A percentile compares a stretch with the other conserved stretches of the same genome.
Conservation (phyloP, 2,329 filamentous ascomycete species). For the Cylindrodendrum hubeiense region DNA sequence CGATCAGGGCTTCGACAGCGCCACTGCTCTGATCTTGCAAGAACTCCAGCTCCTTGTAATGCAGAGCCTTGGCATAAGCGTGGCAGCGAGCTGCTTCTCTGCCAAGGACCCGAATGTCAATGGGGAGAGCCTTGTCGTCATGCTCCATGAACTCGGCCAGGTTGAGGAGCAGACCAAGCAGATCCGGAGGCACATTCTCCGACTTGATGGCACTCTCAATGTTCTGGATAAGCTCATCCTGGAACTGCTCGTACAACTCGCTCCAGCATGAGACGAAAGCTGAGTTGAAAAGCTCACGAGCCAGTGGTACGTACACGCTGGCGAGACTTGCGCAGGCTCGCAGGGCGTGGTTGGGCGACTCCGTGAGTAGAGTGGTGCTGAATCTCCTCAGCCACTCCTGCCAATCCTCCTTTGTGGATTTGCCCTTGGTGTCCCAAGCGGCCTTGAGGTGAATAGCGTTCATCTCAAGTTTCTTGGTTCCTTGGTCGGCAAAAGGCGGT, state of each 20-base stretch:
- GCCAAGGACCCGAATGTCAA: slow-evolving; percentile 94
- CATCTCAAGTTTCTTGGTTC: slow-evolving; percentile 93
- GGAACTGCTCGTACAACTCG: slow-evolving; percentile 95
- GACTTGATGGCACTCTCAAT: slow-evolving; percentile 97
- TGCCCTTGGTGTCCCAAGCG: slow-evolving; percentile 96
- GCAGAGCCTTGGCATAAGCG: slow-evolving; percentile 96
- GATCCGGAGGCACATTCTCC: slow-evolving; percentile 94
- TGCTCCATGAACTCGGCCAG: slow-evolving; percentile 99
- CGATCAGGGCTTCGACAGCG: slow-evolving; percentile 96
- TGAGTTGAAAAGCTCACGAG: slow-evolving; percentile 96
- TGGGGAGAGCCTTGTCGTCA: slow-evolving; percentile 97
- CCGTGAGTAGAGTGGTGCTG: slow-evolving; percentile 93
- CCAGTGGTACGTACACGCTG: slow-evolving; percentile 90
- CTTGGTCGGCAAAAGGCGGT: slow-evolving; percentile 83
- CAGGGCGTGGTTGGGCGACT: slow-evolving; percentile 95
- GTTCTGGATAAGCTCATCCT: slow-evolving; percentile 94
- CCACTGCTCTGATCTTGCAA: slow-evolving; percentile 96
- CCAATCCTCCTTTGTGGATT: slow-evolving; percentile 99
- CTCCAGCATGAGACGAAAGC: slow-evolving; percentile 99
- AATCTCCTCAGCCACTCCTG: slow-evolving; percentile 98
- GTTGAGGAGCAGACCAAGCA: slow-evolving; percentile 93
- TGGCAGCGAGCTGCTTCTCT: slow-evolving; percentile 97
- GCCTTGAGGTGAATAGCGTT: slow-evolving; percentile 98
- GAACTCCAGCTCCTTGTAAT: slow-evolving; percentile 99
- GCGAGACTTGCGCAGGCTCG: slow-evolving; percentile 93